phyloP scores from a whole-genome alignment of 1,139 yeast genomes.

The Nematodospora anomalae region DNA sequence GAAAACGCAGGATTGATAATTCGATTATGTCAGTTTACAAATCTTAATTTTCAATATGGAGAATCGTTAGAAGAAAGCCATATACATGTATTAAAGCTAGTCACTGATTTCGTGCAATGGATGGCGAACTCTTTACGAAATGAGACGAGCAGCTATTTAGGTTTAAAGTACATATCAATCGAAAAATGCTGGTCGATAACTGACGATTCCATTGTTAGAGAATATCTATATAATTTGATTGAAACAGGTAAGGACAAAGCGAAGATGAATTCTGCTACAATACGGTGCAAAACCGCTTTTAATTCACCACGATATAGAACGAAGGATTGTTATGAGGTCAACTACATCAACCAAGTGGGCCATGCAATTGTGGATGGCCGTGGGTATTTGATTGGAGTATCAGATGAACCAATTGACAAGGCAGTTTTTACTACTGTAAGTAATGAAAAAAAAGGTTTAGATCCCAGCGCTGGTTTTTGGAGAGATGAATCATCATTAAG shows the following conservation, averaged over 20 bases:
- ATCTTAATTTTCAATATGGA: constrained; percentile 28
- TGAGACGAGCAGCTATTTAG: constrained; percentile 5
- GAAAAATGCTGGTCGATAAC: constrained; percentile 37
- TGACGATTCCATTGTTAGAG: constrained; percentile 28
- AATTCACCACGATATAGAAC: constrained; percentile 27
- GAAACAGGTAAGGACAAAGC: neutral
- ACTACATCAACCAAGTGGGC: constrained; percentile 8
- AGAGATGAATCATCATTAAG: constrained; percentile 26
- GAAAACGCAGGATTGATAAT: constrained; percentile 16
- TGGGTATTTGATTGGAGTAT: constrained; percentile 12
- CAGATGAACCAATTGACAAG: constrained; percentile 3
- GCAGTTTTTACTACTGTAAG: constrained; percentile 7
- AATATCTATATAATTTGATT: constrained; percentile 16
- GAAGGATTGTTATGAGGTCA: constrained; percentile 18
- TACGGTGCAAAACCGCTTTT: constrained; percentile 23
- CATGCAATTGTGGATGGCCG: constrained; percentile 5
- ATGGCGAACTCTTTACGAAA: constrained; percentile 8
- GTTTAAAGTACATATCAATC: constrained; percentile 15
- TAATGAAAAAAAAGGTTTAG: constrained; percentile 2
- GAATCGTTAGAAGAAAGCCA: constrained; percentile 32
- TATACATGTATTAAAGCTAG: constrained; percentile 24
- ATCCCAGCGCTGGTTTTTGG: constrained; percentile 25
- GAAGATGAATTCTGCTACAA: constrained; percentile 1
- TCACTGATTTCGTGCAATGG: constrained; percentile 21
- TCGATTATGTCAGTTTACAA: constrained; percentile 14